Conservation (phyloP, 148 eudicot species). For the Dianthus caryophyllus region DNA sequence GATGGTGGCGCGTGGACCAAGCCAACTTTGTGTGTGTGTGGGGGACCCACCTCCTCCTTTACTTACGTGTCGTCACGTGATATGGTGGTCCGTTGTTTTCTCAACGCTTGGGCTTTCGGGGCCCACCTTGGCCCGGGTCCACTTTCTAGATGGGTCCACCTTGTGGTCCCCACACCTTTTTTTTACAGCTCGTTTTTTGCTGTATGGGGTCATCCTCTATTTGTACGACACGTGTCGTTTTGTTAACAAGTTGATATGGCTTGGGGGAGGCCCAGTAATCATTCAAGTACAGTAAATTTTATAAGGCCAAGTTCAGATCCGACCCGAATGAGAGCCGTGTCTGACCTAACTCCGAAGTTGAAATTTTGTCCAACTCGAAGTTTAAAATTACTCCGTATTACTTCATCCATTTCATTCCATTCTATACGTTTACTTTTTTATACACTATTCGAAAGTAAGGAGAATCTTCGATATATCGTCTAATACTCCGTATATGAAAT, state of each 20-base stretch:
- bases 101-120: conserved; percentile 8
- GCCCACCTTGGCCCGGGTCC: conserved; percentile 9
- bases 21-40: conserved; percentile 19
- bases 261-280: no score
- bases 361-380: no score
- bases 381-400: no score
- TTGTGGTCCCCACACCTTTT: not conserved
- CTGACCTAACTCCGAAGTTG: no score
- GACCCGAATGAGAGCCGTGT: no score
- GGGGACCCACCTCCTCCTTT: conserved; percentile 11
- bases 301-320: no score
- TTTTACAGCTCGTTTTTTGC: not conserved
- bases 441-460: no score
- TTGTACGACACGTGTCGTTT: not conserved
- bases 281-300: no score
- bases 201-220: conserved; percentile 1
- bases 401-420: no score
- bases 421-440: no score
- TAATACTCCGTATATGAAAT: no score
- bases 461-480: no score
- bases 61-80: conserved; percentile 13
- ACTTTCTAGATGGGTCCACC: not conserved
- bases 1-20: conserved; percentile 35
- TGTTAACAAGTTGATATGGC: not conserved
- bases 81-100: conserved; percentile 16